Base-by-base conservation (phyloP, 169 alveolate genomes). In the Cyclospora cayetanensis region DNA sequence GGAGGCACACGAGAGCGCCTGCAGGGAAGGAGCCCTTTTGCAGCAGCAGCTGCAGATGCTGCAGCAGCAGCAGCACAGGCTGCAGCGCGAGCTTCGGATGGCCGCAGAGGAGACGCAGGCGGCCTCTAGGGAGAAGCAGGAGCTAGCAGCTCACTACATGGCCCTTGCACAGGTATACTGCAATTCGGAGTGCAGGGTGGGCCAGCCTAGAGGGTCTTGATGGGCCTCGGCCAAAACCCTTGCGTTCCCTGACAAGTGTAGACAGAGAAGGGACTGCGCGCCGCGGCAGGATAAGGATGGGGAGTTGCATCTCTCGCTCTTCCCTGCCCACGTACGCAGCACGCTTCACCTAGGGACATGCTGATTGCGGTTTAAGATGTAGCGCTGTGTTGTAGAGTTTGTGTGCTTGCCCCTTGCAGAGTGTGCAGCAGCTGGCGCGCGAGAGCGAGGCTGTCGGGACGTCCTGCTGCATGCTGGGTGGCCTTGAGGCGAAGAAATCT, bases 31-130 rank as follows among this genome's bases (percentile, higher is more conserved):
- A 80, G 89, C 46, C 76, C 39, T 31, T 4, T 53, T 80, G 66
- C 70, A 34, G 89, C 89, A 80, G 50, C 74, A 80, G 72, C 89
- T 80, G 89, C 74, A 52, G 55, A 70, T 50, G 89, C 74, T 50
- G 89, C 89, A 50, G 4, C 89, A 80, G 41, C 89, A 80, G 22
- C 53, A 80, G 29, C 74, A 80, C 34, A 46, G 89, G 4, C 72
- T 80, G 7, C 89, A 80, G 55, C 70, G 89, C 39, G 89, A 80
- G 20, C 3, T 46, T 7, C 15, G 76, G 37, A 31, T 80, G 72
- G 89, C 89, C 12, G n/a, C 37, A 34, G 89, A 80, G 31, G 89
- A 46, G 52, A 52, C 72, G 39, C 74, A 80, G 34, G 52, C 70
- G 2, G 89, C 74, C n/a, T 12, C 29, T 20, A 27, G 89, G 43